Base-by-base conservation (phyloP, 2,329 filamentous ascomycete species). In the Aspergillus sp. region DNA sequence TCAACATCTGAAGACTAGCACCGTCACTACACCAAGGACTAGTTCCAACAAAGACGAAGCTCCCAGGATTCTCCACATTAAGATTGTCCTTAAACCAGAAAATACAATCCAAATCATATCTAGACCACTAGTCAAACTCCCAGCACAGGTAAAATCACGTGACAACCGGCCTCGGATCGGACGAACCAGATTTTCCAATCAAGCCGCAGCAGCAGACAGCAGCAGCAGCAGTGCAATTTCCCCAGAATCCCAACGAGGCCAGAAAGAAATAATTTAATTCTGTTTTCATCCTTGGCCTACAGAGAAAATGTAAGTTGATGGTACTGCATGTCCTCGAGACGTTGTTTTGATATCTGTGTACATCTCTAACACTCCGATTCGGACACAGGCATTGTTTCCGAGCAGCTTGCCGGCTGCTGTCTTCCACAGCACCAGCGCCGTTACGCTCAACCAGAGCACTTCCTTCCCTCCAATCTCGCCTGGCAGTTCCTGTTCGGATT, bases 331-430 rank as follows among this genome's bases (percentile, higher is more conserved):
- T 36, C 11, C 1, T 8, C 4, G 23, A 36, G 17, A 13, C 1
- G 19, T 11, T n/a, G 1, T 17, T 15, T n/a, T n/a, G 15, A 21
- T n/a, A 13, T 5, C 17, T 15, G 41, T 47, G 11, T 38, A 25
- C 19, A 42, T 52, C 49, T 38, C 23, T 57, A 21, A 41, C 42
- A 4, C 3, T 19, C 10, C 4, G 6, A 5, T 32, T 41, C 25
- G 41, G 54, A 19, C 21, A 23, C 64, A 88, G 85, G 85, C 83
- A 81, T 76, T 78, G 79, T 65, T 77, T 89, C 66, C 84, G 85
- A 69, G 78, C 82, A 65, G 84, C 85, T 66, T 77, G 81, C 70
- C 83, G 84, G 70, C 81, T 84, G 52, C 68, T 86, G 60, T 76
- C 80, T 23, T 76, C 81, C 36, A 77, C 81, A 36, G 68, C 75